Conservation (phyloP, 495 filamentous ascomycete genomes). For the Aspergillus sparsus region DNA sequence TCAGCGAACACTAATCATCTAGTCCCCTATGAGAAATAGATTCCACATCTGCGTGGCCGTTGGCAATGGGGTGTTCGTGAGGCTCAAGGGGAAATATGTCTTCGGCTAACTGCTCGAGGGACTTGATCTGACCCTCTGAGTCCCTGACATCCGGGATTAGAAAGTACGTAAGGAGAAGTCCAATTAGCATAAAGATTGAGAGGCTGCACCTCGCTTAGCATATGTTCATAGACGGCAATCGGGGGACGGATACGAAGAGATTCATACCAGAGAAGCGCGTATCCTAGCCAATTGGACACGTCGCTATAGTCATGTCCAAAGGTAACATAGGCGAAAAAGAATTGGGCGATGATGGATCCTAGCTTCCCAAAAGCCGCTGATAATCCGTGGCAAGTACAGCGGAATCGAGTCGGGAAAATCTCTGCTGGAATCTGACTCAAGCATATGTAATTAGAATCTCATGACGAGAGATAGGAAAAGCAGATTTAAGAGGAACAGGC, state of each 20-base stretch:
- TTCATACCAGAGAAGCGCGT: slow-evolving; percentile 18
- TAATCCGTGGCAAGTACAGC: slow-evolving; percentile 18
- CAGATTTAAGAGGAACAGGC: not conserved
- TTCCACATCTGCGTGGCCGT: too few relatives aligned
- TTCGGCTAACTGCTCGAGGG: slow-evolving; percentile 15
- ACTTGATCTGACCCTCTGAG: slow-evolving; percentile 16
- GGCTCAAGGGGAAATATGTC: slow-evolving; percentile 1
- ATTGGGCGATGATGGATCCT: slow-evolving; percentile 20
- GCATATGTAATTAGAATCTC: not conserved
- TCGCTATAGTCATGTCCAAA: slow-evolving; percentile 13
- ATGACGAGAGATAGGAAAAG: not conserved
- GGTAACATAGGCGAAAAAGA: slow-evolving; percentile 16
- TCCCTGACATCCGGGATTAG: slow-evolving; percentile 16
- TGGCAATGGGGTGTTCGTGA: too few relatives aligned
- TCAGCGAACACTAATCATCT: too few relatives aligned
- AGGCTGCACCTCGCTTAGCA: slow-evolving; percentile 3
- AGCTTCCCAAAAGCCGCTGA: slow-evolving; percentile 17
- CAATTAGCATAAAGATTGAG: slow-evolving; percentile 17
- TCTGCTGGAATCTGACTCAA: slow-evolving; percentile 14
- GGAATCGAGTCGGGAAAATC: slow-evolving; percentile 19
- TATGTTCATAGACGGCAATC: not conserved
- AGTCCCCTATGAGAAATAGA: too few relatives aligned
- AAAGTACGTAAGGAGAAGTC: slow-evolving; percentile 14
- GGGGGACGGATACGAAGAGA: not conserved
- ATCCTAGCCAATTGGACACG: slow-evolving; percentile 15